These are phyloP conservation scores for Suhomyces pyralidae DNA, from an alignment of 805 yeast species.

Conservation along the genomic window DNA sequence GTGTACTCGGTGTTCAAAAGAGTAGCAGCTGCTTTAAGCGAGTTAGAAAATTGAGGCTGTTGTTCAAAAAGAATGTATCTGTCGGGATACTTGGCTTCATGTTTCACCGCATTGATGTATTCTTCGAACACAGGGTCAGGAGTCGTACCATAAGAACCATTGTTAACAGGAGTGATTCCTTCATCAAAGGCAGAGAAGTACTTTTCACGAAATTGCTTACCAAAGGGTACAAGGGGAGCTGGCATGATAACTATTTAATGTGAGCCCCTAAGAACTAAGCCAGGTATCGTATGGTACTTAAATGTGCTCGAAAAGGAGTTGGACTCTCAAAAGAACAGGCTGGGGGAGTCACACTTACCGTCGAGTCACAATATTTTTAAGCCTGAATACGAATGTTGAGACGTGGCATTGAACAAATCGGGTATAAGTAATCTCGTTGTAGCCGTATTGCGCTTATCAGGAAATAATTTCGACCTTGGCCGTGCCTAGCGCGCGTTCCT, in stretches of 20 bases:
- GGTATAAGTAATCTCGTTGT: not conserved
- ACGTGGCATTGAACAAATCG: not conserved
- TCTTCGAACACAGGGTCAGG: slow-evolving; percentile 48
- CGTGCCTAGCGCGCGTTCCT: not conserved
- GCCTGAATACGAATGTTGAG: not conserved
- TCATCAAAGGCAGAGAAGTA: slow-evolving; percentile 44
- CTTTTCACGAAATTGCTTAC: slow-evolving; percentile 46
- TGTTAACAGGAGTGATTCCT: slow-evolving; percentile 49
- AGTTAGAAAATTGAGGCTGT: slow-evolving; percentile 24
- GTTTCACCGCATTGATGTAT: slow-evolving; percentile 22
- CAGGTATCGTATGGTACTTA: not conserved
- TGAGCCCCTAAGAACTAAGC: not conserved
- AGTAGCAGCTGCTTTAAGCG: slow-evolving; percentile 35
- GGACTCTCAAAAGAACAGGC: not conserved
- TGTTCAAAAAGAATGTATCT: slow-evolving; percentile 31
- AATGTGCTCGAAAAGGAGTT: not conserved
- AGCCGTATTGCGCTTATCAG: not conserved
- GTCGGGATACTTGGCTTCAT: slow-evolving; percentile 46
- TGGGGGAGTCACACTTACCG: not conserved
- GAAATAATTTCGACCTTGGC: not conserved
- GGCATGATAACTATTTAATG: not conserved
- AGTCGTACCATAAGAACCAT: slow-evolving; percentile 62
- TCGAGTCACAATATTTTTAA: not conserved
- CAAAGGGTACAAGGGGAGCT: slow-evolving; percentile 33
- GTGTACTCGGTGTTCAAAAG: slow-evolving; percentile 47